A percentile compares a stretch with the other conserved stretches of the same genome.
phyloP scores from a whole-genome alignment of 441 rosid genomes.

The Mallotus repandus region DNA sequence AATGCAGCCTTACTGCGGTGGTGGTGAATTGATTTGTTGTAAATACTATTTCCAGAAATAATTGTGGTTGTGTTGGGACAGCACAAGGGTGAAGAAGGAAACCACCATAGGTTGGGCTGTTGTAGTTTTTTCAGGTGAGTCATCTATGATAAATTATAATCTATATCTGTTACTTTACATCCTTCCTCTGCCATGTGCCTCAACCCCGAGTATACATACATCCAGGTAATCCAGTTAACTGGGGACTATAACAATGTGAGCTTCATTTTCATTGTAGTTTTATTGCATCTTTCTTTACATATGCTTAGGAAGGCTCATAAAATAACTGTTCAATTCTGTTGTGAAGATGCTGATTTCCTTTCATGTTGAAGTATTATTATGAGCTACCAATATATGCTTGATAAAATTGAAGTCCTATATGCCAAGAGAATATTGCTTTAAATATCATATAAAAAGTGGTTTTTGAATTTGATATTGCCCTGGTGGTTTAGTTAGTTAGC shows the following conservation, averaged over 20 bases:
- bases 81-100: no score
- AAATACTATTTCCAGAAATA: no score
- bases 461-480: background rate
- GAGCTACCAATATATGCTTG: background rate
- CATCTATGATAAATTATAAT: background rate
- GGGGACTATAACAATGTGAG: background rate
- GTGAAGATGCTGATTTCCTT: background rate
- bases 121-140: no score
- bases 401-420: background rate
- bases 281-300: background rate
- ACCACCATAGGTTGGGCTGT: no score
- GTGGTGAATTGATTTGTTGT: no score
- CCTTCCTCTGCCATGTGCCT: background rate
- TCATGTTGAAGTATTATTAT: background rate
- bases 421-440: slow-evolving; percentile 2
- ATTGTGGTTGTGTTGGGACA: no score
- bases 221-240: background rate
- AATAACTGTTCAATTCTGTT: background rate
- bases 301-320: background rate
- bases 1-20: no score
- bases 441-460: no score
- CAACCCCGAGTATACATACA: no score
- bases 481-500: background rate
- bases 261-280: background rate
- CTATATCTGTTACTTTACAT: slow-evolving; percentile 1